A percentile compares a stretch with the other conserved stretches of the same genome.
These are phyloP conservation scores for Debaryomyces udenii DNA, from an alignment of 1,139 yeast species.

Conservation along the genomic window DNA sequence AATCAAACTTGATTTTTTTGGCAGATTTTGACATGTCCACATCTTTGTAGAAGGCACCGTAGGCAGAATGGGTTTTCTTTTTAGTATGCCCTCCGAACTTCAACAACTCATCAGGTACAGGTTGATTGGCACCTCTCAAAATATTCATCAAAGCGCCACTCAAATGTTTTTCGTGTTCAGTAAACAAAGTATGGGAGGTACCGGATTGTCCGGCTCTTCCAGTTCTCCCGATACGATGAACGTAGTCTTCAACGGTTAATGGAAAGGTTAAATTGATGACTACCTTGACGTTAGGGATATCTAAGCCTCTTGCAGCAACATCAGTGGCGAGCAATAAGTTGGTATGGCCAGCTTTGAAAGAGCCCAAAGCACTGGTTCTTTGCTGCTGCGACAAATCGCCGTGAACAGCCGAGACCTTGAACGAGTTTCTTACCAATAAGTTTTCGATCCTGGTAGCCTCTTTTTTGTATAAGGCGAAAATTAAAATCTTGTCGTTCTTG, in stretches of 20 bases:
- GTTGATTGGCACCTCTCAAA: constrained; percentile 89
- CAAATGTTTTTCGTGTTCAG: constrained; percentile 95
- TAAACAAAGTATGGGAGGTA: constrained; percentile 90
- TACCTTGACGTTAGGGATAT: constrained; percentile 94
- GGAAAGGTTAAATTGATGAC: constrained; percentile 98
- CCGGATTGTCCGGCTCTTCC: constrained; percentile 98
- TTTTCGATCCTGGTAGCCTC: constrained; percentile 93
- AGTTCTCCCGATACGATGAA: constrained; percentile 97
- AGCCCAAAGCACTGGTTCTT: constrained; percentile 83
- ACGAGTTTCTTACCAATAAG: constrained; percentile 71
- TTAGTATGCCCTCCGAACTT: constrained; percentile 98
- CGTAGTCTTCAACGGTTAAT: constrained; percentile 95
- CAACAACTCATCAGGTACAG: constrained; percentile 93
- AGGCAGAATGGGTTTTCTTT: constrained; percentile 94
- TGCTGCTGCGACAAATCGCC: constrained; percentile 94
- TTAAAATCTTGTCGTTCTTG: constrained; percentile 76
- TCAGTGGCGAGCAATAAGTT: constrained; percentile 90
- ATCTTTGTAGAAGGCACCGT: constrained; percentile 94
- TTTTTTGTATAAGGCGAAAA: constrained; percentile 93
- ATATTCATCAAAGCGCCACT: constrained; percentile 95
- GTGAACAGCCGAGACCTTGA: constrained; percentile 87
- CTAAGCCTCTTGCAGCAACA: constrained; percentile 98
- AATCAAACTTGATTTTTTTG: constrained; percentile 84
- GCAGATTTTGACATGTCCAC: constrained; percentile 88
- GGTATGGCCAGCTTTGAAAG: constrained; percentile 80